Conservation (phyloP, 495 filamentous ascomycete species). For the Articulospora tetracladia region DNA sequence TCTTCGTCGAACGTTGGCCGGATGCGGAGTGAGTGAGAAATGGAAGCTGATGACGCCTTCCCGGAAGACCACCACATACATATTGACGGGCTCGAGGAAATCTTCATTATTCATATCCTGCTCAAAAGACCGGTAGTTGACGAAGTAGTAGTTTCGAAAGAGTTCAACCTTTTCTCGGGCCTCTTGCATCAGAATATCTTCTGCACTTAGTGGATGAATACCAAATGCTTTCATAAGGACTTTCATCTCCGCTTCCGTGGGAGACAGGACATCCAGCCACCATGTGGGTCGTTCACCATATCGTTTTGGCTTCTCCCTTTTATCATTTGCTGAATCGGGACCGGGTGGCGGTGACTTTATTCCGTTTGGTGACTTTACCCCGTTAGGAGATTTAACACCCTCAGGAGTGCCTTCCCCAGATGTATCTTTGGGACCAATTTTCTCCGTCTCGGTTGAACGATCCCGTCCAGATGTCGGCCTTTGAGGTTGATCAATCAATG, state of each 20-base stretch:
- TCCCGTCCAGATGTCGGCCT: slow-evolving; percentile 2
- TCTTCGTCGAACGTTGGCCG: slow-evolving; percentile 88
- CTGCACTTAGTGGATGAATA: slow-evolving; percentile 89
- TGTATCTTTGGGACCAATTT: slow-evolving; percentile 2
- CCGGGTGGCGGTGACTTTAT: slow-evolving; percentile 11
- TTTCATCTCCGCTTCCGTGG: slow-evolving; percentile 90
- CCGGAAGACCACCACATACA: slow-evolving; percentile 95
- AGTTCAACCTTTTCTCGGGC: slow-evolving; percentile 96
- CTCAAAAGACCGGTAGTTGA: slow-evolving; percentile 96
- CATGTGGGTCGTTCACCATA: slow-evolving; percentile 90
- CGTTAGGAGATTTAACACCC: slow-evolving; percentile 19
- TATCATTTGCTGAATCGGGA: not conserved
- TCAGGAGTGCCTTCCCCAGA: slow-evolving; percentile 22
- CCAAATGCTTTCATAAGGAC: slow-evolving; percentile 88
- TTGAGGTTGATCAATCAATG: slow-evolving; percentile 6
- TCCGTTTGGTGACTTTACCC: slow-evolving; percentile 16
- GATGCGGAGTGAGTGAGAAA: slow-evolving; percentile 88
- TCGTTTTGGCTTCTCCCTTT: slow-evolving; percentile 50
- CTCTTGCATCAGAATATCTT: slow-evolving; percentile 97
- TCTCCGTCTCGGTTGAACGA: not conserved
- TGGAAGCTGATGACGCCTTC: slow-evolving; percentile 96
- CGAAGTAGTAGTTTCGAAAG: slow-evolving; percentile 95
- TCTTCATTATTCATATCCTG: slow-evolving; percentile 84
- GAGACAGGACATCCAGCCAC: slow-evolving; percentile 90
- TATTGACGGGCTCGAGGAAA: slow-evolving; percentile 92